phyloP scores from a whole-genome alignment of 1,139 yeast genomes.

The Taiozyma sp. region DNA sequence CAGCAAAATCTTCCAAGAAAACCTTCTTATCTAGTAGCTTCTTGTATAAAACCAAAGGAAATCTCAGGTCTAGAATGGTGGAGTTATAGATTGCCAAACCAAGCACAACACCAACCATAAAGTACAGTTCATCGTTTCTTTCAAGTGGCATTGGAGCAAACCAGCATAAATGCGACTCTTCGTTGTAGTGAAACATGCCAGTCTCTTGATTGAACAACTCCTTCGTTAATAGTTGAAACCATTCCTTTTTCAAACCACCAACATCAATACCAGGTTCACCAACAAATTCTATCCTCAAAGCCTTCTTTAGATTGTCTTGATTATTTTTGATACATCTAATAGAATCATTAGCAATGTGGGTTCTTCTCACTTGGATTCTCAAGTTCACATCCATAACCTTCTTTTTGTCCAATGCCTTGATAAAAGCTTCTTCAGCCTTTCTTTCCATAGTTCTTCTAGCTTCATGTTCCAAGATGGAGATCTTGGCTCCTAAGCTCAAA shows the following conservation, averaged over 20 bases:
- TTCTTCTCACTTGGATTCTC: constrained; percentile 63
- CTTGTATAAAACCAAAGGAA: constrained; percentile 77
- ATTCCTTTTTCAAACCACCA: constrained; percentile 90
- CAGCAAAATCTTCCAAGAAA: constrained; percentile 57
- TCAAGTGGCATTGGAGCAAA: constrained; percentile 48
- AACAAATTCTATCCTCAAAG: constrained; percentile 71
- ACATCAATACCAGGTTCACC: constrained; percentile 94
- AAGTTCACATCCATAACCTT: constrained; percentile 64
- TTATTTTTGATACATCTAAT: constrained; percentile 56
- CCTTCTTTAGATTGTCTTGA: constrained; percentile 64
- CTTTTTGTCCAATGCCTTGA: constrained; percentile 63
- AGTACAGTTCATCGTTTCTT: constrained; percentile 44
- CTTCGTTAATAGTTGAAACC: constrained; percentile 75
- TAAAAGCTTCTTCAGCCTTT: constrained; percentile 86
- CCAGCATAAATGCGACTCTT: constrained; percentile 75
- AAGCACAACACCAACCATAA: constrained; percentile 75
- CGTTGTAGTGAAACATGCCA: constrained; percentile 58
- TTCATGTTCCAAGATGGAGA: constrained; percentile 76
- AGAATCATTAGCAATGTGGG: constrained; percentile 69
- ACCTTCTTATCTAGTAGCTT: constrained; percentile 56
- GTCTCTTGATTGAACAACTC: constrained; percentile 64
- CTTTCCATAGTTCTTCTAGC: constrained; percentile 80
- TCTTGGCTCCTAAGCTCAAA: constrained; percentile 78
- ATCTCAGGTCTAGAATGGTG: constrained; percentile 71
- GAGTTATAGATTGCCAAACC: constrained; percentile 92